Base-by-base conservation (phyloP, 2,329 filamentous ascomycete species). In the Fusarium phyllophilum region DNA sequence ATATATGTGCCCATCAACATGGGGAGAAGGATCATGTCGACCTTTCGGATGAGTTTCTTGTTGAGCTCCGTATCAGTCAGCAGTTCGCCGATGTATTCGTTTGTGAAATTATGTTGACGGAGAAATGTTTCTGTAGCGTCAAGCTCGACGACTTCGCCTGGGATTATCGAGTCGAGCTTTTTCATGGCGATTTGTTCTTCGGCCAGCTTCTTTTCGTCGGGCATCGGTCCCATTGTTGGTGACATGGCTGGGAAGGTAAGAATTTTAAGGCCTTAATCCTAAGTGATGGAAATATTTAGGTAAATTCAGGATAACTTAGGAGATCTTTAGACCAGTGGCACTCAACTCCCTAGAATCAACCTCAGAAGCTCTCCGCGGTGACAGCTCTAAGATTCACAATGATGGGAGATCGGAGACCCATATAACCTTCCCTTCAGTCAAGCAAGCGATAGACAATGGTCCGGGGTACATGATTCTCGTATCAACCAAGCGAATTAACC, bases 1-100 rank as follows among this genome's bases (percentile, higher is more conserved):
- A 85, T 78, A 52, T 84, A 87, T 1, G 86, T 87, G 2, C 83
- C 82, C 52, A 82, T 83, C 4, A 90, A 82, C 18, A 89, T 78
- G 0, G 88, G 88, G 22, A 89, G 80, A 13, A 89, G 74, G 0
- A 85, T 76, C 51, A 84, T 78, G 68, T 89, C 88, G 33, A 89
- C 84, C 51, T 85, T 86, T 20, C 85, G 81, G 20, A 75, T 73
- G 14, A 75, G 26, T 5, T 44, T 52, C 41, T 74, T 74, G 57
- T 74, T 74, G 22, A 74, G 63, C 1, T 38, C 39, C 2, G 64
- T 57, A 18, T 74, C 72, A 1, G 18, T n/a, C 9, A 77, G n/a
- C 12, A 77, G 62, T 20, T 76, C 73, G 22, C 46, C 54, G 14
- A 77, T 57, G n/a, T 77, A 77, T 12, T 73, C 71, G 12, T 76